Evolutionary conservation across 2,329 filamentous ascomycete genomes (phyloP), one percentile per base, ranked within the genome.

Genomic region (Microdochium paspali): DNA sequence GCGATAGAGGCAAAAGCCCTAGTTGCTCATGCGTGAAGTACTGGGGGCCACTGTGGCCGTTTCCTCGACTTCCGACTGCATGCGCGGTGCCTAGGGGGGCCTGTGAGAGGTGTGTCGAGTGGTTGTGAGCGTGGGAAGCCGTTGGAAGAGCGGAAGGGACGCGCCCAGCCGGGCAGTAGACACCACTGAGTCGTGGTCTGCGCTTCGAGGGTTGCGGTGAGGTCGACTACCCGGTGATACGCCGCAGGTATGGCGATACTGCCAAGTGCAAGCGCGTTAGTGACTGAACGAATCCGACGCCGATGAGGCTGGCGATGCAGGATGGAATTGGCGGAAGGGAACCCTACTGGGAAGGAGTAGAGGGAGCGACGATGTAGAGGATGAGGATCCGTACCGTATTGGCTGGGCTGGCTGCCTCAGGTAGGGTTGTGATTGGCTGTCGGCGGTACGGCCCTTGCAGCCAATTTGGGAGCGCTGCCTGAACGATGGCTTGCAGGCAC

Each of bases 51-150:
- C 50, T 45, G 50, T 51, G 31, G 6, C 52, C 49, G 50, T 48
- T 50, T 21, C 54, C 51, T 35, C 51, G 35, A 21, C 50, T 31
- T 24, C 54, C 50, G 35, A 47, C 31, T 30, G 53, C 44, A 24
- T 46, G 43, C 25, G 43, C 45, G 49, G 50, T 52, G 56, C 50
- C 55, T 62, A 63, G 49, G 60, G 61, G 48, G 60, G 61, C 20
- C 50, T 53, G 51, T 60, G 54, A 52, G 53, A 54, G 40, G 49
- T 55, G 56, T 50, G 56, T 23, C 49, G 51, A 40, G 45, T 46
- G 55, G 42, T 31, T 46, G 50, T 52, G 45, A 31, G 54, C 58
- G 60, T 60, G 55, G 46, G 61, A 63, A 64, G 61, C 61, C 61
- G 61, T 64, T 61, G 54, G 58, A 50, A 51, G 53, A 50, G 53